phyloP scores from a whole-genome alignment of 2,329 filamentous ascomycete genomes.

The Leptosphaerulina australis region DNA sequence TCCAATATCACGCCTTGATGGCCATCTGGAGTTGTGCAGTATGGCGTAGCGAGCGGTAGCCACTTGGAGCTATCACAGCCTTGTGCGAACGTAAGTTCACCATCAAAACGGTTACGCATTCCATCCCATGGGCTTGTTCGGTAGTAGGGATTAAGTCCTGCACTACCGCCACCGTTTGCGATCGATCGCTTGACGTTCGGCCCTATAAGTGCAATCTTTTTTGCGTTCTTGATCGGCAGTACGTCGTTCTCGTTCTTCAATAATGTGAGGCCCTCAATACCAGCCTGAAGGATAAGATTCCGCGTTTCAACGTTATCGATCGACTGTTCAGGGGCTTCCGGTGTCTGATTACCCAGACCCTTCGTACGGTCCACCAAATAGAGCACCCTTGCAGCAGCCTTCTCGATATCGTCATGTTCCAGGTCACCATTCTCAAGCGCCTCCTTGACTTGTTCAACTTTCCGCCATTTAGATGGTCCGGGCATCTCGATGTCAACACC shows the following conservation, averaged over 20 bases:
- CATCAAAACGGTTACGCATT: slow-evolving; percentile 60
- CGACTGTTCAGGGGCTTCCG: slow-evolving; percentile 62
- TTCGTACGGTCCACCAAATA: slow-evolving; percentile 69
- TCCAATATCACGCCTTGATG: slow-evolving; percentile 67
- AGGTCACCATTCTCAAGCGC: slow-evolving; percentile 46
- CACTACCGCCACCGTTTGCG: slow-evolving; percentile 71
- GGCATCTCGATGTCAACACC: slow-evolving; percentile 52
- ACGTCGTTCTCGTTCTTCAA: slow-evolving; percentile 67
- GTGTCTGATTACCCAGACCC: slow-evolving; percentile 61
- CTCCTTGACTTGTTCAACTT: slow-evolving; percentile 43
- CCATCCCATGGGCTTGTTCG: slow-evolving; percentile 69
- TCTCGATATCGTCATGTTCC: slow-evolving; percentile 56
- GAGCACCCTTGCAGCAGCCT: slow-evolving; percentile 60
- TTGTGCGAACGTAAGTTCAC: slow-evolving; percentile 64
- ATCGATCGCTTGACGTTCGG: slow-evolving; percentile 71
- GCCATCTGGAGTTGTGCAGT: slow-evolving; percentile 62
- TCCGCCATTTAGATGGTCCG: slow-evolving; percentile 49
- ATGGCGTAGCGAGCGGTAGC: slow-evolving; percentile 66
- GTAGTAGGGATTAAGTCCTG: slow-evolving; percentile 72
- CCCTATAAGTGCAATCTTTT: slow-evolving; percentile 69
- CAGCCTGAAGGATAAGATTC: slow-evolving; percentile 65
- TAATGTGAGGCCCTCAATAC: slow-evolving; percentile 66
- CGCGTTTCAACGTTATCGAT: slow-evolving; percentile 63
- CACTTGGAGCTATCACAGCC: slow-evolving; percentile 70
- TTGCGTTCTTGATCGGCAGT: slow-evolving; percentile 63